Conservation (phyloP, 2,329 filamentous ascomycete species). For the Colletotrichum karsti region DNA sequence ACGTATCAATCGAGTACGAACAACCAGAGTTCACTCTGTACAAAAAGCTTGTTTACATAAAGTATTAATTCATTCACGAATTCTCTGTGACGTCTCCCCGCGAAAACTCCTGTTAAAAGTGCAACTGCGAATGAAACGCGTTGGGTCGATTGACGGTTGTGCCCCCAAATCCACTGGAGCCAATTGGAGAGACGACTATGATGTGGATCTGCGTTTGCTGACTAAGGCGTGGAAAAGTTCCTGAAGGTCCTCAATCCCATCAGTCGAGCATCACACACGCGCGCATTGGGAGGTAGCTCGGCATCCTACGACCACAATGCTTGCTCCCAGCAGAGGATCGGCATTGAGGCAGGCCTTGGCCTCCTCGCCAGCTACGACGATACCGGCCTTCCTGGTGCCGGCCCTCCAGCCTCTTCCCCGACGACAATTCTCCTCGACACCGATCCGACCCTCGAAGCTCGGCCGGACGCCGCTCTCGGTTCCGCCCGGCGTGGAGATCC, state of each 20-base stretch:
- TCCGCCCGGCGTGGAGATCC: conserved; percentile 83
- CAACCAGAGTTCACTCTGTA: conserved; percentile 34
- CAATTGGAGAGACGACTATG: conserved; percentile 6
- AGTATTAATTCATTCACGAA: too few relatives aligned
- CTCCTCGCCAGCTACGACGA: conserved; percentile 56
- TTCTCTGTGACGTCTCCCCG: too few relatives aligned
- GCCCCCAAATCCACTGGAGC: too few relatives aligned
- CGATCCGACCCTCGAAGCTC: conserved; percentile 79
- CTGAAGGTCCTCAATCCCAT: conserved; percentile 8
- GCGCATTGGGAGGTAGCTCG: conserved; percentile 12
- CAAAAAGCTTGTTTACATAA: background rate
- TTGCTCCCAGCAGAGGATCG: conserved; percentile 69
- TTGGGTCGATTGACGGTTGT: too few relatives aligned
- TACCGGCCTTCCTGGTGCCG: conserved; percentile 78
- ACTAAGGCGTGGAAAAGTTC: conserved; percentile 44
- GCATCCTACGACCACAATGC: conserved; percentile 61
- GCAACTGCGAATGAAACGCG: too few relatives aligned
- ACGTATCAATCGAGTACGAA: conserved; percentile 40
- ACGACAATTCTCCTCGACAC: conserved; percentile 77
- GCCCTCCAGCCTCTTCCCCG: conserved; percentile 64
- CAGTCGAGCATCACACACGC: background rate
- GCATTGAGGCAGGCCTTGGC: conserved; percentile 65
- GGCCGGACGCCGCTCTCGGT: conserved; percentile 83
- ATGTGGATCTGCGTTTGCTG: conserved; percentile 29
- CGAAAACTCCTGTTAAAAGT: too few relatives aligned